These are phyloP conservation scores for Vanilla planifolia DNA, from an alignment of 106 monocot species.

Conservation along the genomic window DNA sequence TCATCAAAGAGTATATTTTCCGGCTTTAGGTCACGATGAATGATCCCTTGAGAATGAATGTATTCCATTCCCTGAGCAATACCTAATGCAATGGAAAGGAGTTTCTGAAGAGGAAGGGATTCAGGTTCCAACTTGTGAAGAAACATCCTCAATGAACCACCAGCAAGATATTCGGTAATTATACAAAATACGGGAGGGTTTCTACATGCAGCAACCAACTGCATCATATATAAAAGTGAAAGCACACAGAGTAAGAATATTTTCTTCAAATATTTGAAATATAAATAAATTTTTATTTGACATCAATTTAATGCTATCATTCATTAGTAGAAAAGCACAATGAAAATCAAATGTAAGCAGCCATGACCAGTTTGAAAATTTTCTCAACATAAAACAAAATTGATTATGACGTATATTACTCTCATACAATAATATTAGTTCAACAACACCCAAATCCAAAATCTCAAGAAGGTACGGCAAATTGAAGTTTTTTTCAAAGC, in stretches of 20 bases:
- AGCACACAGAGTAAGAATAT: background rate
- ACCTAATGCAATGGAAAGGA: constrained; percentile 44
- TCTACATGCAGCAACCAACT: constrained; percentile 45
- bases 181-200: constrained; percentile 57
- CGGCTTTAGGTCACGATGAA: constrained; percentile 64
- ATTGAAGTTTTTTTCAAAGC: too few relatives aligned
- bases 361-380: too few relatives aligned
- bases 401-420: too few relatives aligned
- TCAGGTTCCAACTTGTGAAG: constrained; percentile 32
- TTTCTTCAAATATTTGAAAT: background rate
- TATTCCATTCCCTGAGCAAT: constrained; percentile 73
- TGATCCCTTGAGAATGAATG: constrained; percentile 63
- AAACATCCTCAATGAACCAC: constrained; percentile 48
- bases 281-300: background rate
- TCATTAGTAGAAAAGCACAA: too few relatives aligned
- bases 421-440: too few relatives aligned
- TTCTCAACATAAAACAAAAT: too few relatives aligned
- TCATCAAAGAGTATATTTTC: constrained; percentile 70
- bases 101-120: constrained; percentile 42
- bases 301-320: background rate
- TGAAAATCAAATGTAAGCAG: too few relatives aligned
- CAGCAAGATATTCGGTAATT: constrained; percentile 58
- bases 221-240: constrained; percentile 13
- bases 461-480: too few relatives aligned
- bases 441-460: too few relatives aligned